Evolutionary conservation across 225 moss, liverwort and hornwort genomes (phyloP).

Genomic region (Marchantia paleacea): DNA sequence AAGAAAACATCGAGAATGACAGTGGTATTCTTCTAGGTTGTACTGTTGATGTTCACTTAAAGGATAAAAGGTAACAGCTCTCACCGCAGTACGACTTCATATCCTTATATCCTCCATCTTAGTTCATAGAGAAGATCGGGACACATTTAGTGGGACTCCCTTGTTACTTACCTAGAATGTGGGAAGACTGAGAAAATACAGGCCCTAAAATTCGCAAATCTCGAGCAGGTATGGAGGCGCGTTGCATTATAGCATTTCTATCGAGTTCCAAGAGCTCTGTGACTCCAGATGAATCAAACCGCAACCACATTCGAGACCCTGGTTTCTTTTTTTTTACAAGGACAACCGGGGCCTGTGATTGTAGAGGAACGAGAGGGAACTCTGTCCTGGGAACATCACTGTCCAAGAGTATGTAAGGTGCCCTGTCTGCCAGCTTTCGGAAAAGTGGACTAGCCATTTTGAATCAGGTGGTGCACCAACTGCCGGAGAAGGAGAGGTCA

Average conservation of each 20-base stretch:
- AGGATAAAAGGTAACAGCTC: not conserved
- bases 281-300: conserved; percentile 68
- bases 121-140: not conserved
- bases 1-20: not conserved
- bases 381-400: conserved; percentile 20
- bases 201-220: conserved; percentile 91
- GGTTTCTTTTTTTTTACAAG: conserved; percentile 70
- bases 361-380: not conserved
- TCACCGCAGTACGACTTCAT: not conserved
- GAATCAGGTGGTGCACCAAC: not conserved
- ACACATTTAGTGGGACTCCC: not conserved
- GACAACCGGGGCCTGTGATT: conserved; percentile 6
- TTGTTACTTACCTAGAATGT: conserved; percentile 73
- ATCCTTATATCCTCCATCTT: not conserved
- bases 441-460: conserved; percentile 18
- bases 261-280: conserved; percentile 81
- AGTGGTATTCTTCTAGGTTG: not conserved
- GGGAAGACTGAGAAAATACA: conserved; percentile 81
- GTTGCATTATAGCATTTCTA: conserved; percentile 76
- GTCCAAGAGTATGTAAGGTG: conserved; percentile 22
- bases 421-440: conserved; percentile 23
- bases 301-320: conserved; percentile 81
- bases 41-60: not conserved
- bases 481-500: not conserved
- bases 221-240: conserved; percentile 78